Percentiles rank a stretch among this genome's conserved stretches.
Evolutionary conservation across 176 grass and related monocot species (phyloP).

Genomic region (Triticum urartu): DNA sequence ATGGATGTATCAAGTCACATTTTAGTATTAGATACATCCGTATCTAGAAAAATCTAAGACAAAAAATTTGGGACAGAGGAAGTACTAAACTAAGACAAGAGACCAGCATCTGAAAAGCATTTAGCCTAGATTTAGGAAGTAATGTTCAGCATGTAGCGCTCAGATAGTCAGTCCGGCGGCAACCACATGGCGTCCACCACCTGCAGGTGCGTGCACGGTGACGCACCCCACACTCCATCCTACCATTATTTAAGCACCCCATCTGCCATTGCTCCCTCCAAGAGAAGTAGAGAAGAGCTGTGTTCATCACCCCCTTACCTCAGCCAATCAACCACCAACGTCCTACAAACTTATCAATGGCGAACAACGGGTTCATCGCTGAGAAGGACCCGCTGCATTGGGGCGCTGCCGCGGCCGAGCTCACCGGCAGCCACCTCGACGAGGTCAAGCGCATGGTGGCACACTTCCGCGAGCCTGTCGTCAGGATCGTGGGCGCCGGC

Average conservation of each 20-base stretch:
- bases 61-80: no score
- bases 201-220: not conserved
- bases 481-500: not conserved
- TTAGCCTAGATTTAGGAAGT: no score
- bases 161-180: not conserved
- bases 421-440: not conserved
- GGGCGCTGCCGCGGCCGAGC: not conserved
- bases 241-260: not conserved
- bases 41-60: no score
- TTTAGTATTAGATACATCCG: no score
- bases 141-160: no score
- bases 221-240: not conserved
- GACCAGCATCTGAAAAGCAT: not conserved
- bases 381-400: not conserved
- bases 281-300: not conserved
- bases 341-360: not conserved
- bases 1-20: no score
- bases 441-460: constrained; percentile 15
- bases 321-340: not conserved
- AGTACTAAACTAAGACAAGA: not conserved
- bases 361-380: not conserved
- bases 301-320: not conserved
- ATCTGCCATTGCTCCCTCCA: not conserved
- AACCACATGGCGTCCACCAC: not conserved
- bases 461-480: not conserved